Percentiles rank a stretch among this genome's conserved stretches.
Evolutionary conservation across 352 stramenopile species (phyloP).

Genomic region (Phytophthora citricola): DNA sequence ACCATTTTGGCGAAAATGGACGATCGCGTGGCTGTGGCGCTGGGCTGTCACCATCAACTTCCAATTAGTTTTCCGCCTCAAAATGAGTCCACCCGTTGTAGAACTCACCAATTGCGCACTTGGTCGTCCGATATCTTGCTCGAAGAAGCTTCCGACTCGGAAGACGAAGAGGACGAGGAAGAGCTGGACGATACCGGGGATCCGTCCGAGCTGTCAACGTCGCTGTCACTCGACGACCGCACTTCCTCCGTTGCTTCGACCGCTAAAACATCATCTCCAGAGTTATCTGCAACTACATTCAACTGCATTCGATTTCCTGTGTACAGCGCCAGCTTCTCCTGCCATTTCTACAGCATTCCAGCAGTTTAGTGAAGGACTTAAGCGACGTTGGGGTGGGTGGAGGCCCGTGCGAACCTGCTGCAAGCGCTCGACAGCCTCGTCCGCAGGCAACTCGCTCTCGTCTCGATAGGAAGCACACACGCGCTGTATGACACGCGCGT

Average conservation of each 20-base stretch:
- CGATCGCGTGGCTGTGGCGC: slow-evolving; percentile 15
- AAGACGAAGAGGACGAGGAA: slow-evolving; percentile 8
- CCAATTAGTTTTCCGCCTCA: slow-evolving; percentile 3
- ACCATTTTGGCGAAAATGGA: slow-evolving; percentile 53
- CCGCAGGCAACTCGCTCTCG: slow-evolving; percentile 23
- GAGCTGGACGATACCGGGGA: slow-evolving; percentile 18
- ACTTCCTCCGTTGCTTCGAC: neutral
- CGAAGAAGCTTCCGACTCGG: slow-evolving; percentile 4
- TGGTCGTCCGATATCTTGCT: slow-evolving; percentile 21
- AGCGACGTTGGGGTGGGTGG: neutral
- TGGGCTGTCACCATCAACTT: slow-evolving; percentile 20
- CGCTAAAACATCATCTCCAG: slow-evolving; percentile 3
- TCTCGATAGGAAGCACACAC: slow-evolving; percentile 56
- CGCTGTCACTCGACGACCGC: slow-evolving; percentile 2
- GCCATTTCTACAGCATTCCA: slow-evolving; percentile 46
- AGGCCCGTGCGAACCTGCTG: slow-evolving; percentile 34
- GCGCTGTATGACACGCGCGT: slow-evolving; percentile 63
- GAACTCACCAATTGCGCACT: slow-evolving; percentile 30
- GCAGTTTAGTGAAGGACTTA: neutral
- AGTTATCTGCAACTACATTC: neutral
- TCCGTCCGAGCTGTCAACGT: slow-evolving; percentile 11
- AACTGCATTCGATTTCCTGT: slow-evolving; percentile 21
- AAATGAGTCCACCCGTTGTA: neutral
- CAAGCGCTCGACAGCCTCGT: slow-evolving; percentile 24
- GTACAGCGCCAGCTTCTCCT: slow-evolving; percentile 44